These are phyloP conservation scores for Quercus rubra DNA, from an alignment of 306 rosid species.

Conservation along the genomic window DNA sequence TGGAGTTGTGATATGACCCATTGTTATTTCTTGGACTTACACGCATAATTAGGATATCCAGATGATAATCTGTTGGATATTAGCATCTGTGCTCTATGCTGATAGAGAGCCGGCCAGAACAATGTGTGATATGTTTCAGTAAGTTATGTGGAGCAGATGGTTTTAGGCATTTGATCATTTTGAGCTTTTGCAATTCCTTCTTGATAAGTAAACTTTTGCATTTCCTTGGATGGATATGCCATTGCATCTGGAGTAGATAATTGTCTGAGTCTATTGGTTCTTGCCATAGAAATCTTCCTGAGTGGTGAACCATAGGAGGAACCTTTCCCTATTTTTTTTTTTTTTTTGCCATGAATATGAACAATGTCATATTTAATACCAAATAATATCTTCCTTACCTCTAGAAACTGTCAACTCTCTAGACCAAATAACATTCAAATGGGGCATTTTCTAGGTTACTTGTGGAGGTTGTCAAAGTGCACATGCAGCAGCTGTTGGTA, in stretches of 20 bases:
- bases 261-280: neutral
- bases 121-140: neutral
- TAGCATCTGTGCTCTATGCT: neutral
- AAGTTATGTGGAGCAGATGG: neutral
- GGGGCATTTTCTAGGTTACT: conserved; percentile 62
- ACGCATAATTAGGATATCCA: neutral
- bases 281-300: neutral
- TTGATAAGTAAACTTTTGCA: no score
- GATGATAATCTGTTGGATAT: neutral
- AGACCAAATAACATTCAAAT: conserved; percentile 29
- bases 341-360: neutral
- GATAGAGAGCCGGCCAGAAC: neutral
- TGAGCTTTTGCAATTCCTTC: neutral
- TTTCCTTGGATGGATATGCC: neutral
- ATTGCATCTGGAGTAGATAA: neutral
- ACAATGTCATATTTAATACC: neutral
- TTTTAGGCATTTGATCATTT: neutral
- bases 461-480: conserved; percentile 99
- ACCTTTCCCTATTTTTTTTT: neutral
- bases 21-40: neutral
- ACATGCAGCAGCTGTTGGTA: conserved; percentile 86
- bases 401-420: conserved; percentile 23
- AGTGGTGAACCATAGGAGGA: neutral
- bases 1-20: neutral
- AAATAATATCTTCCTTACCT: conserved; percentile 1